Evolutionary conservation across 306 rosid genomes (phyloP).

Genomic region (Aeschynomene evenia): DNA sequence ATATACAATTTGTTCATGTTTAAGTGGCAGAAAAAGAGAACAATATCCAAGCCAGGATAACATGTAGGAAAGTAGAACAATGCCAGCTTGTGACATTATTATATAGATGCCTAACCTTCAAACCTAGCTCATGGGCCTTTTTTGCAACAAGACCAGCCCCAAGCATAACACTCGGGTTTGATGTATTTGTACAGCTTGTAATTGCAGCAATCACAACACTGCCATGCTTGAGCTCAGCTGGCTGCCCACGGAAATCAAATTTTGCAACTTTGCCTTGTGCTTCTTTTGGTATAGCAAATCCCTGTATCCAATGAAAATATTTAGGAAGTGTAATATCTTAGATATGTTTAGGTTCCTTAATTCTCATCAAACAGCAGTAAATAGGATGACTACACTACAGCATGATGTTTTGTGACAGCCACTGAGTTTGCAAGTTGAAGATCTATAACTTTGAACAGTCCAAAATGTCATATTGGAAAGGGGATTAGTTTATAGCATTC

Average conservation of each 20-base stretch:
- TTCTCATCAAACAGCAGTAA: neutral
- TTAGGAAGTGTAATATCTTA: neutral
- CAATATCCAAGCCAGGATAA: neutral
- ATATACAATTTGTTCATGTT: conserved; percentile 1
- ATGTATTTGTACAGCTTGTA: conserved; percentile 96
- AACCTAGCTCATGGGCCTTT: conserved; percentile 84
- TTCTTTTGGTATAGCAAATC: conserved; percentile 89
- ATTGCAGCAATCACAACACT: conserved; percentile 96
- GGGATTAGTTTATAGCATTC: conserved; percentile 14
- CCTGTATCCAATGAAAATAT: conserved; percentile 47
- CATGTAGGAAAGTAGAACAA: conserved; percentile 1
- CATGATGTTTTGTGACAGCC: conserved; percentile 17
- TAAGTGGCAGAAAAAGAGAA: neutral
- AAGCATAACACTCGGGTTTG: conserved; percentile 98
- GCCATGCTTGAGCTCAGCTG: conserved; percentile 91
- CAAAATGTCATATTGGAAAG: conserved; percentile 11
- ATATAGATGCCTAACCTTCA: conserved; percentile 56
- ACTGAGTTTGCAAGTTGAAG: conserved; percentile 22
- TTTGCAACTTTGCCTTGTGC: conserved; percentile 75
- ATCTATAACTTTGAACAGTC: conserved; percentile 19
- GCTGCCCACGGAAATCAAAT: conserved; percentile 86
- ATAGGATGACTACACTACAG: neutral
- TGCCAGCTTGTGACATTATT: neutral
- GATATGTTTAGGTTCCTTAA: neutral
- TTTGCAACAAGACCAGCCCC: conserved; percentile 97